Evolutionary conservation across 768 basidiomycete species (phyloP).

Genomic region (Boletus rex-veris): DNA sequence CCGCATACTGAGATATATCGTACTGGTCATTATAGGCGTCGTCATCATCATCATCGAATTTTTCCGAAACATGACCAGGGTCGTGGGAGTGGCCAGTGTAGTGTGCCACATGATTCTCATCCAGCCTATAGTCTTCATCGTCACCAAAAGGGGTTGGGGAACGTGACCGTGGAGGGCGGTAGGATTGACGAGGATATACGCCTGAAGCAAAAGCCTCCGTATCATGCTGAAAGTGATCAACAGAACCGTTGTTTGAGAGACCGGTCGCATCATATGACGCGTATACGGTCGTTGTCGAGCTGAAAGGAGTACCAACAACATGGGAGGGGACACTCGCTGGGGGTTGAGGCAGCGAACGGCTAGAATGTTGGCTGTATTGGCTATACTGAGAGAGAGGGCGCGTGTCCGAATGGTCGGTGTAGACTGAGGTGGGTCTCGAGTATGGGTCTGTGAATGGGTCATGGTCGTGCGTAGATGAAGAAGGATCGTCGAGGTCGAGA

Average conservation of each 20-base stretch:
- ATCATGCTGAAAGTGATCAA: conserved; percentile 64
- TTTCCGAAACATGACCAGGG: conserved; percentile 22
- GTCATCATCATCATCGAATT: conserved; percentile 10
- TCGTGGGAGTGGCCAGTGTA: conserved; percentile 42
- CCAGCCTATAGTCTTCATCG: conserved; percentile 66
- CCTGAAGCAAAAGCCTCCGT: conserved; percentile 70
- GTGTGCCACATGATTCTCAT: conserved; percentile 53
- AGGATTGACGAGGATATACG: conserved; percentile 45
- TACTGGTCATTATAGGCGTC: conserved; percentile 20
- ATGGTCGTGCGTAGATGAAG: conserved; percentile 28
- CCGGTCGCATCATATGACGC: conserved; percentile 14
- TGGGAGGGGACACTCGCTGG: conserved; percentile 14
- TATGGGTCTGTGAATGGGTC: conserved; percentile 30
- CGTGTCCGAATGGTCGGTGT: conserved; percentile 27
- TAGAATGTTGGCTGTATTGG: conserved; percentile 36
- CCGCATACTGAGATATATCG: conserved; percentile 33
- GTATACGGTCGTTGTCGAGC: conserved; percentile 11
- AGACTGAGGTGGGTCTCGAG: conserved; percentile 26
- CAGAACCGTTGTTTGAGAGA: conserved; percentile 30
- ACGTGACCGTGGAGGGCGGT: conserved; percentile 57
- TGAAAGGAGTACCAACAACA: conserved; percentile 26
- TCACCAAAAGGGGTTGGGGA: conserved; percentile 75
- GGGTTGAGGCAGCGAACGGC: conserved; percentile 25
- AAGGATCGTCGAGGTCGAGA: conserved; percentile 44
- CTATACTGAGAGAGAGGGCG: conserved; percentile 35